These are phyloP conservation scores for Rhizodiscina lignyota DNA, from an alignment of 495 filamentous ascomycete genomes.

Conservation along the genomic window DNA sequence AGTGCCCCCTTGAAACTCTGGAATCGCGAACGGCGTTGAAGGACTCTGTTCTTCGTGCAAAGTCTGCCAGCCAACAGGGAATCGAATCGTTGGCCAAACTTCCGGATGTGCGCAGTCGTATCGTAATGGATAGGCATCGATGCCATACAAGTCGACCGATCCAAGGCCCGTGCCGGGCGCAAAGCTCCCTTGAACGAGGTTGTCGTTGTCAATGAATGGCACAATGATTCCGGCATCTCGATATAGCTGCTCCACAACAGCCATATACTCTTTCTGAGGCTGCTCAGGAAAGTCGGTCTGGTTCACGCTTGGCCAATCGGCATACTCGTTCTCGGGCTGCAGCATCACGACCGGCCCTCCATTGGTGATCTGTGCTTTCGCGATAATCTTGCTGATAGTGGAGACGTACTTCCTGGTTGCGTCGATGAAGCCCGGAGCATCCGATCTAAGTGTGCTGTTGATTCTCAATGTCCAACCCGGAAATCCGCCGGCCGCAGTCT, in stretches of 20 bases:
- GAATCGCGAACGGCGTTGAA: constrained; percentile 46
- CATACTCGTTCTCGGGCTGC: constrained; percentile 72
- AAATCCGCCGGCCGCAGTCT: constrained; percentile 44
- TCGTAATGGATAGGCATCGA: constrained; percentile 49
- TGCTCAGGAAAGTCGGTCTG: neutral
- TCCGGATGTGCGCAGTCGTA: constrained; percentile 30
- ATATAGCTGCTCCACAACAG: constrained; percentile 49
- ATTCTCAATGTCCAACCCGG: constrained; percentile 51
- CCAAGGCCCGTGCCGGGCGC: constrained; percentile 46
- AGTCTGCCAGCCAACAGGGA: constrained; percentile 23
- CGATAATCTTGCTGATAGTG: constrained; percentile 44
- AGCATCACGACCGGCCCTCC: constrained; percentile 61
- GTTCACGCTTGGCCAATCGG: too few relatives aligned
- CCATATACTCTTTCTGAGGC: constrained; percentile 53
- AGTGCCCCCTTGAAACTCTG: constrained; percentile 62
- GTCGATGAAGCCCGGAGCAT: constrained; percentile 40
- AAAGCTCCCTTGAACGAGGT: constrained; percentile 37
- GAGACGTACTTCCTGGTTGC: constrained; percentile 46
- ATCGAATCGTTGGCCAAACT: constrained; percentile 21
- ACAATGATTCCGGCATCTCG: constrained; percentile 53
- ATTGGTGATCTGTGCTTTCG: constrained; percentile 61
- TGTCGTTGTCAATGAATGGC: constrained; percentile 66
- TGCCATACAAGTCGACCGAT: constrained; percentile 62
- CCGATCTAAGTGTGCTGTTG: constrained; percentile 41
- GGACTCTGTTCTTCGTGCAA: constrained; percentile 43